Conservation (phyloP, 768 basidiomycete genomes). For the Amanita brunnescens region DNA sequence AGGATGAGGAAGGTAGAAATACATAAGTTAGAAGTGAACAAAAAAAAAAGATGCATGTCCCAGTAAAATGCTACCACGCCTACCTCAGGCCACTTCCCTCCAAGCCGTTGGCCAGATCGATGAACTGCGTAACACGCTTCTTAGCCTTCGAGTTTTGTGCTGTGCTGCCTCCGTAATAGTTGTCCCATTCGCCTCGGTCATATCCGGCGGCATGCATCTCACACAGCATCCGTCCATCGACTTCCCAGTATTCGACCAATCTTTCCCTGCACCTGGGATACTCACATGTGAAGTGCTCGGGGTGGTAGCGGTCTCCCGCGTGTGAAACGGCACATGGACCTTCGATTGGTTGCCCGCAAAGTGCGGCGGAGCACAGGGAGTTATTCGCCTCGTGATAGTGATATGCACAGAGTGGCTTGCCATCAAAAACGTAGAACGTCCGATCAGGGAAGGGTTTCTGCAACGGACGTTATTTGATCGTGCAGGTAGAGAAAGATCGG, state of each 20-base stretch:
- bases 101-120: constrained; percentile 46
- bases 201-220: constrained; percentile 58
- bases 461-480: neutral
- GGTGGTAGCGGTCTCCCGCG: constrained; percentile 74
- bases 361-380: constrained; percentile 72
- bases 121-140: constrained; percentile 76
- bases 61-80: neutral
- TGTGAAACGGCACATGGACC: constrained; percentile 89
- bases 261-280: constrained; percentile 45
- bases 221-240: constrained; percentile 79
- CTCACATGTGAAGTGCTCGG: constrained; percentile 84
- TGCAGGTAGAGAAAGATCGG: constrained; percentile 6
- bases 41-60: neutral
- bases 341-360: constrained; percentile 86
- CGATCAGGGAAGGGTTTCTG: constrained; percentile 89
- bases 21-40: neutral
- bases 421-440: constrained; percentile 85
- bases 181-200: constrained; percentile 18
- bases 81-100: constrained; percentile 18
- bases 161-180: constrained; percentile 14
- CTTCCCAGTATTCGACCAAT: constrained; percentile 83
- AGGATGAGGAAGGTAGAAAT: neutral
- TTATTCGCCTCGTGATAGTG: constrained; percentile 92
- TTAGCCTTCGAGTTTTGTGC: constrained; percentile 43
- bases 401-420: constrained; percentile 84